Evolutionary conservation across 371 early-diverging fungal species (phyloP).

Genomic region (Mucor indicus): DNA sequence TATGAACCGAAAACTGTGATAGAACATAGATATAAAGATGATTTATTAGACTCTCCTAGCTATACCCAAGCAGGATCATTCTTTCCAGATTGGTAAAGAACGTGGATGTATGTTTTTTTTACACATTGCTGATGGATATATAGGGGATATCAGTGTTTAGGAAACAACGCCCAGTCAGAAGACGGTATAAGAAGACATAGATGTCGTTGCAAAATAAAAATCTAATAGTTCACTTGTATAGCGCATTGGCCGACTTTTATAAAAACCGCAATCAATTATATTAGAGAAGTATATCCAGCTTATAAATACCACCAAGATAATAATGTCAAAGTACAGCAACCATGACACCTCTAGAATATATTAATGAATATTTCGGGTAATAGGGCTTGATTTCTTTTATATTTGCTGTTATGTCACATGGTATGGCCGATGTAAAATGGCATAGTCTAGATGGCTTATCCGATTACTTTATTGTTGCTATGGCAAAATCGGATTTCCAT

Average conservation of each 20-base stretch:
- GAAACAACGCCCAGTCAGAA: constrained; percentile 45
- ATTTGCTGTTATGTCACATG: constrained; percentile 81
- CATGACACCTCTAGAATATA: too few relatives aligned
- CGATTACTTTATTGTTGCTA: constrained; percentile 68
- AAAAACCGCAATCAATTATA: constrained; percentile 58
- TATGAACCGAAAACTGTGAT: constrained; percentile 18
- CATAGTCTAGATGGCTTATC: constrained; percentile 69
- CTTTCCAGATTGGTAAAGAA: constrained; percentile 84
- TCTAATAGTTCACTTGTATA: constrained; percentile 14
- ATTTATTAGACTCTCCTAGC: constrained; percentile 45
- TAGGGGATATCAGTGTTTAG: constrained; percentile 61
- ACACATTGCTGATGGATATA: not conserved
- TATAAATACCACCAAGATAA: constrained; percentile 12
- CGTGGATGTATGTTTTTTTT: not conserved
- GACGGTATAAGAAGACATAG: constrained; percentile 30
- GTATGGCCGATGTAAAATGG: constrained; percentile 82
- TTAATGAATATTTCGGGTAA: too few relatives aligned
- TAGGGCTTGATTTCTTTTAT: constrained; percentile 73
- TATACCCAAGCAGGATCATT: constrained; percentile 76
- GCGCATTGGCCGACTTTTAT: constrained; percentile 89
- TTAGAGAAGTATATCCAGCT: constrained; percentile 41
- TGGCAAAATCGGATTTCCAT: constrained; percentile 64
- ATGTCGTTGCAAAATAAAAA: not conserved
- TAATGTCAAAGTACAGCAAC: constrained; percentile 32
- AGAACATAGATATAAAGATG: constrained; percentile 25